Percentiles rank a stretch among this genome's conserved stretches.
phyloP scores from a whole-genome alignment of 352 stramenopile genomes.

The Pythium myriotylum region DNA sequence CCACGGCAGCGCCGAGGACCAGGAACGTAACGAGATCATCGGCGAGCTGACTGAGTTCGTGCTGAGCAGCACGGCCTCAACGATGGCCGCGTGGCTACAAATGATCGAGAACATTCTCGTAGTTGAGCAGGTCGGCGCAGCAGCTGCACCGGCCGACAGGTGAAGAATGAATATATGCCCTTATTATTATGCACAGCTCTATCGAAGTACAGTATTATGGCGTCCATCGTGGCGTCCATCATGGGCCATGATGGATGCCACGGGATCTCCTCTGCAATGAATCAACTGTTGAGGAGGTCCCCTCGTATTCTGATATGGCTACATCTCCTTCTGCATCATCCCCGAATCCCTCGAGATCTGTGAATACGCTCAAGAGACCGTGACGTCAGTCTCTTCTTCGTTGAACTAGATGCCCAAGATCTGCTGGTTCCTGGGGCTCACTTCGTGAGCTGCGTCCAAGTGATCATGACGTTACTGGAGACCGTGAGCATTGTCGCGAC shows the following conservation, averaged over 20 bases:
- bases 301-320: constrained; percentile 5
- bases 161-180: too few relatives aligned
- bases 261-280: too few relatives aligned
- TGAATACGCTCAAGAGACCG: neutral
- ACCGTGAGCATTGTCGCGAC: constrained; percentile 33
- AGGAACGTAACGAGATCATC: constrained; percentile 17
- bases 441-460: too few relatives aligned
- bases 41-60: constrained; percentile 22
- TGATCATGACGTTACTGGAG: constrained; percentile 4
- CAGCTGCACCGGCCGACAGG: neutral
- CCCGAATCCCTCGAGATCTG: neutral
- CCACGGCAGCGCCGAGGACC: neutral
- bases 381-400: constrained; percentile 5
- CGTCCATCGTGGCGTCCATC: too few relatives aligned
- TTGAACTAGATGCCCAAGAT: neutral
- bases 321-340: constrained; percentile 3
- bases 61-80: constrained; percentile 17
- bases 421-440: too few relatives aligned
- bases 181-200: too few relatives aligned
- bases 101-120: constrained; percentile 29
- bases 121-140: constrained; percentile 1
- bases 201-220: too few relatives aligned
- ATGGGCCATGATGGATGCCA: too few relatives aligned
- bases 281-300: too few relatives aligned
- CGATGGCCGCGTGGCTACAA: constrained; percentile 20